These are phyloP conservation scores for Xylariaceae sp. DNA, from an alignment of 2,329 filamentous ascomycete genomes.

Conservation along the genomic window DNA sequence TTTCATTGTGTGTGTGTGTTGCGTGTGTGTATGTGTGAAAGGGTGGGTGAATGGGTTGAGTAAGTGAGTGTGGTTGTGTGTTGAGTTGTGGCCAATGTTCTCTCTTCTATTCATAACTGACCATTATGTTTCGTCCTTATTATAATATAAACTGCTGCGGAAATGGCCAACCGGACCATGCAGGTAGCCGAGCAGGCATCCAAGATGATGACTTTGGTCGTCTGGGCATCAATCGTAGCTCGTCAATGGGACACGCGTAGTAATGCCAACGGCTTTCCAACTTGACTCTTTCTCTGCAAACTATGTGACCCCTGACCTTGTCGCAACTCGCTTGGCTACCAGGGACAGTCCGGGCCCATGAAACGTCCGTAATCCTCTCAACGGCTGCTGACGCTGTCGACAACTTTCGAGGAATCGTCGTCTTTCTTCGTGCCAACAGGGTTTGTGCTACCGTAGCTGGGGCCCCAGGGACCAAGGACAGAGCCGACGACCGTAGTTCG, in stretches of 20 bases:
- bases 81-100: constrained; percentile 10
- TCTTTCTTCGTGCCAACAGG: constrained; percentile 30
- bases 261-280: constrained; percentile 14
- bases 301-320: constrained; percentile 5
- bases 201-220: constrained; percentile 12
- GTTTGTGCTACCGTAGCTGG: constrained; percentile 33
- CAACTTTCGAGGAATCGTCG: constrained; percentile 25
- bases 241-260: constrained; percentile 2
- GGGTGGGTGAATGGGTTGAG: no score
- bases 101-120: constrained; percentile 13
- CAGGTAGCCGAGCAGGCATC: constrained; percentile 9
- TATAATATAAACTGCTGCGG: constrained; percentile 1
- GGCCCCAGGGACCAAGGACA: constrained; percentile 28
- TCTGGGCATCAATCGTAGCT: constrained; percentile 15
- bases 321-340: constrained; percentile 3
- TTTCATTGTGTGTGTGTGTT: constrained; percentile 8
- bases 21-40: no score
- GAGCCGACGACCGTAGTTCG: constrained; percentile 41
- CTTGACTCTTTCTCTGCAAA: not conserved
- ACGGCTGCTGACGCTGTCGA: constrained; percentile 30
- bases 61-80: no score
- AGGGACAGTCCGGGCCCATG: constrained; percentile 1
- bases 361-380: constrained; percentile 15
- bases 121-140: constrained; percentile 10
- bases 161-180: constrained; percentile 10